A percentile compares a stretch with the other conserved stretches of the same genome.
phyloP scores from a whole-genome alignment of 2,329 filamentous ascomycete species.

The Helotiales sp. region DNA sequence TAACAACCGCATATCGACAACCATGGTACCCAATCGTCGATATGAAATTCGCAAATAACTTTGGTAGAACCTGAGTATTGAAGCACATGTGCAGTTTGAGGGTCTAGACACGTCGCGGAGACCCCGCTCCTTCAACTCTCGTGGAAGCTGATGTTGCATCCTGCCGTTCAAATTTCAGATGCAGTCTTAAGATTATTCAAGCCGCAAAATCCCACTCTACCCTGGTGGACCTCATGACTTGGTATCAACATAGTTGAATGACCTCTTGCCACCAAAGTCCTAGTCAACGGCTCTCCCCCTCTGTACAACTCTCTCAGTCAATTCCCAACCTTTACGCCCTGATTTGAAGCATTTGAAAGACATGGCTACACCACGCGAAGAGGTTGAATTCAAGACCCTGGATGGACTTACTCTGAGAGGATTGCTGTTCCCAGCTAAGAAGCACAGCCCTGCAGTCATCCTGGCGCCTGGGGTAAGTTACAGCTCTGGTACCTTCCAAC shows the following conservation, averaged over 20 bases:
- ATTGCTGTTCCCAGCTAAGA: constrained; percentile 37
- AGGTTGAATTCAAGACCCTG: constrained; percentile 43
- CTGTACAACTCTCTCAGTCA: background rate
- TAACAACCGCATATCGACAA: background rate
- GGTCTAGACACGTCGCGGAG: too few species aligned
- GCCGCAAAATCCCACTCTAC: too few species aligned
- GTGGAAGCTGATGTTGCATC: too few species aligned
- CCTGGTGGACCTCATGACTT: too few species aligned
- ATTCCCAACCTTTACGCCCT: background rate
- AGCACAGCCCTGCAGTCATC: constrained; percentile 24
- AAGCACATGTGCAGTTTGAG: too few species aligned
- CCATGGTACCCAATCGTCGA: background rate
- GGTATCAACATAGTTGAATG: background rate
- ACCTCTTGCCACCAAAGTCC: background rate
- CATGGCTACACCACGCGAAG: constrained; percentile 9
- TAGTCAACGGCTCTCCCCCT: too few species aligned
- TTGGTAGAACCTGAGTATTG: background rate
- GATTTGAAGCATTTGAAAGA: background rate
- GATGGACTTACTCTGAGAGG: constrained; percentile 42
- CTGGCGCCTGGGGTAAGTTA: constrained; percentile 26
- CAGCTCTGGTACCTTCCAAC: too few species aligned
- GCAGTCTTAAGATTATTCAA: background rate
- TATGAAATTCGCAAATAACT: background rate
- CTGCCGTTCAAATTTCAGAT: too few species aligned
- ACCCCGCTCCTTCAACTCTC: too few species aligned